A percentile compares a stretch with the other conserved stretches of the same genome.
Evolutionary conservation across 75 land plant species (phyloP).

Genomic region (Ceratopteris richardii): DNA sequence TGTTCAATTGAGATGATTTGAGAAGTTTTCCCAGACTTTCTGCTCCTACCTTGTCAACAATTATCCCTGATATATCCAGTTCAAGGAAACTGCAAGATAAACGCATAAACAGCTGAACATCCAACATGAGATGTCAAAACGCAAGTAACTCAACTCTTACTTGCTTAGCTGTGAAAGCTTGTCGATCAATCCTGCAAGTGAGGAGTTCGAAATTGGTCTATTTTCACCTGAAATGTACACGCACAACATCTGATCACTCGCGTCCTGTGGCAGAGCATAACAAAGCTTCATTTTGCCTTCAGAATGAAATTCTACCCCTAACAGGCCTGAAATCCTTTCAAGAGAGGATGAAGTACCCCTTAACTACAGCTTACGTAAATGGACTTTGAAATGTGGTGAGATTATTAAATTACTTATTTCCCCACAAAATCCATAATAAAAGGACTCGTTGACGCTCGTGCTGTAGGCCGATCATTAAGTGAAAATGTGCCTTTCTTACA

Average conservation of each 20-base stretch:
- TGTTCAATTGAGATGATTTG: conserved; percentile 27
- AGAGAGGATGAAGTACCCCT: neutral
- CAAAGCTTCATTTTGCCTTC: neutral
- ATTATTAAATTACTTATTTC: too few relatives aligned
- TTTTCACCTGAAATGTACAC: conserved; percentile 53
- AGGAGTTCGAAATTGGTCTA: conserved; percentile 56
- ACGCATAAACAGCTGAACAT: conserved; percentile 3
- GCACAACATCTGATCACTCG: neutral
- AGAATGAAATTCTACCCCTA: neutral
- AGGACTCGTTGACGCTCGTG: too few relatives aligned
- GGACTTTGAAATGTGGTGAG: neutral
- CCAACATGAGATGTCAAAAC: neutral
- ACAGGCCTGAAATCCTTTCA: neutral
- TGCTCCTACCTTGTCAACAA: conserved; percentile 43
- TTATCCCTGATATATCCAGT: conserved; percentile 54
- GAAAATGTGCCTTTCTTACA: too few relatives aligned
- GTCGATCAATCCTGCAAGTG: conserved; percentile 35
- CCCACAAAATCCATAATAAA: too few relatives aligned
- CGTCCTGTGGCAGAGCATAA: neutral
- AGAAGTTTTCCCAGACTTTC: conserved; percentile 46
- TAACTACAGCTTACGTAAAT: neutral
- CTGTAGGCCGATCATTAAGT: too few relatives aligned
- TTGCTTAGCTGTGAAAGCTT: conserved; percentile 52
- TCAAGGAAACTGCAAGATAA: conserved; percentile 49
- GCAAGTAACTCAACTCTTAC: conserved; percentile 9